phyloP scores from a whole-genome alignment of 805 yeast species.

The Saccharomycopsis selenospora region DNA sequence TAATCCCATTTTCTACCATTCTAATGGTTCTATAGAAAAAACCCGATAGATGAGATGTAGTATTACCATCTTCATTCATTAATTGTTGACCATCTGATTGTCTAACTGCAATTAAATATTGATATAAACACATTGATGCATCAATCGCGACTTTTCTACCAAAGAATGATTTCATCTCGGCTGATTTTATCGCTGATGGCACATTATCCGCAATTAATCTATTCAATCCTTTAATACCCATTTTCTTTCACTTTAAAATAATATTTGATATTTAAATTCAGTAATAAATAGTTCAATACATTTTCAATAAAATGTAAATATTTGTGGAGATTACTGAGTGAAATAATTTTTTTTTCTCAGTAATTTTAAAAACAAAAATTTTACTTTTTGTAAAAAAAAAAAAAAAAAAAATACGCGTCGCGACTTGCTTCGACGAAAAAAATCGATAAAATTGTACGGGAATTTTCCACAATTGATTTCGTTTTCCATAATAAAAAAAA shows the following conservation, averaged over 20 bases:
- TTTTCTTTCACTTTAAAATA: too few species aligned
- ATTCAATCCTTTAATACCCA: constrained; percentile 57
- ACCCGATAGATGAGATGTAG: constrained; percentile 92
- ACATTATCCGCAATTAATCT: constrained; percentile 86
- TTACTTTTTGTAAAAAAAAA: too few species aligned
- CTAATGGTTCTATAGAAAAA: constrained; percentile 90
- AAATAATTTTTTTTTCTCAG: too few species aligned
- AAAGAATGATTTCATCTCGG: constrained; percentile 76
- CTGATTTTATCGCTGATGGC: constrained; percentile 67
- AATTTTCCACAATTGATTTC: too few species aligned
- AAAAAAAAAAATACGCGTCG: constrained; percentile 23
- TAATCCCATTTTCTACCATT: constrained; percentile 86
- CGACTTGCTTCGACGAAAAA: too few species aligned
- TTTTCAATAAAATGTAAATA: too few species aligned
- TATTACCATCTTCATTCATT: constrained; percentile 83
- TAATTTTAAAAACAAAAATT: too few species aligned
- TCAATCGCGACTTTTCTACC: constrained; percentile 96
- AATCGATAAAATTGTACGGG: too few species aligned
- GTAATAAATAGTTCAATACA: too few species aligned
- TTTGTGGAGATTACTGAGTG: too few species aligned
- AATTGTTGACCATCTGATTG: constrained; percentile 95
- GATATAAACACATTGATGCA: constrained; percentile 95
- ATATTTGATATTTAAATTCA: too few species aligned
- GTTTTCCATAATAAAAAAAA: too few species aligned
- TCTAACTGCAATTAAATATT: constrained; percentile 91